Conservation (phyloP, 306 rosid genomes). For the Lathyrus tuberosus region DNA sequence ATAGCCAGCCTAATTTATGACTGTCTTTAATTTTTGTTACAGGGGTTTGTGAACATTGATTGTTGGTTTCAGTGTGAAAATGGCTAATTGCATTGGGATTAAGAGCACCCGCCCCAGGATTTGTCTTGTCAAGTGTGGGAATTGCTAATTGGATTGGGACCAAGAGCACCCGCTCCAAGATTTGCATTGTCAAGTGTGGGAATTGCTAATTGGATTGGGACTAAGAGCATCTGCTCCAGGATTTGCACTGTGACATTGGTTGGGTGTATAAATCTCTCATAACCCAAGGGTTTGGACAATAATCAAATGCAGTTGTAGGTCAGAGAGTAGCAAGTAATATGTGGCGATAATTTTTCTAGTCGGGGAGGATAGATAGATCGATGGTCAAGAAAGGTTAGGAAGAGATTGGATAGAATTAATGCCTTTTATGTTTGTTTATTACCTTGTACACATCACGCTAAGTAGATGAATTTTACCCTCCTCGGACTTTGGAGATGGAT, state of each 20-base stretch:
- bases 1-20: conserved; percentile 23
- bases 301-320: conserved; percentile 32
- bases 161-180: conserved; percentile 18
- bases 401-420: conserved; percentile 41
- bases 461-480: conserved; percentile 43
- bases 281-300: neutral
- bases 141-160: conserved; percentile 29
- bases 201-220: too few relatives aligned
- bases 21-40: conserved; percentile 21
- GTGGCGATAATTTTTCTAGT: conserved; percentile 43
- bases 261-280: conserved; percentile 41
- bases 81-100: conserved; percentile 24
- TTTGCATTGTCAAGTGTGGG: too few relatives aligned
- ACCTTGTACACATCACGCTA: conserved; percentile 60
- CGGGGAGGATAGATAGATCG: conserved; percentile 17
- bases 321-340: conserved; percentile 22
- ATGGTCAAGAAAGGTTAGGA: conserved; percentile 38
- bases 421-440: conserved; percentile 23
- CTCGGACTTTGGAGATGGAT: conserved; percentile 5
- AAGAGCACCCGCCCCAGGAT: conserved; percentile 24
- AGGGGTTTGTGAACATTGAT: conserved; percentile 42
- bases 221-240: too few relatives aligned
- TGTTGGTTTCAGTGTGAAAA: conserved; percentile 37
- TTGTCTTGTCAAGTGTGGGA: conserved; percentile 19
- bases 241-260: too few relatives aligned